Evolutionary conservation across 164 flowering plant species (phyloP), one percentile per base, ranked within the genome.

Genomic region (Amborella trichopoda): DNA sequence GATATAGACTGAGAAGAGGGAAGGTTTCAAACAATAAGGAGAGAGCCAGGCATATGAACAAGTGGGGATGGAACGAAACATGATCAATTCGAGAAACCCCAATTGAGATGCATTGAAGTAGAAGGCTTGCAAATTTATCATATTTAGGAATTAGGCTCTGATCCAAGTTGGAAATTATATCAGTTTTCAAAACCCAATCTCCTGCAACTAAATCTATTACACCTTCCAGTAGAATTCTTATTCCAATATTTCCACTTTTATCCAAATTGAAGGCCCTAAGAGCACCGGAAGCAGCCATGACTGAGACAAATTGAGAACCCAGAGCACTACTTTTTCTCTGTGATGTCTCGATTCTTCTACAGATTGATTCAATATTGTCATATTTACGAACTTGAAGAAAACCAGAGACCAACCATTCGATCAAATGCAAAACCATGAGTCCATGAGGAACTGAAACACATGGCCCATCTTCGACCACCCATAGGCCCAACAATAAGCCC

Each of bases 231-330:
- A 63, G 67, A 46, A 16, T 55, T 36, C 71, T 78, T 6, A 84
- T 32, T 36, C 44, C 61, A 14, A 62, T 56, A 50, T 38, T 28
- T 32, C 59, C 41, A 38, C 37, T 39, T 23, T 14, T 41, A 16
- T 17, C 25, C 23, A 63, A 71, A 61, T 54, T 75, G 25, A 66
- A 60, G 45, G 74, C 81, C 70, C 87, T 74, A 52, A 93, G 44
- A 2, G 58, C 72, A 46, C 96, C 99, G 54, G 79, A 77, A 17
- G 89, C 76, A 46, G 73, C 75, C 95, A 85, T 83, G 36, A 83
- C 63, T 46, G 76, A 55, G 16, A 77, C 71, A 71, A 76, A 80
- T 17, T 70, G 61, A 60, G 20, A 6, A 16, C 41, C 41, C 16
- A n/a, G 20, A 9, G 41, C 8, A 11, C 54, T 54, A 59, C 56